Base-by-base conservation (phyloP, 2,329 filamentous ascomycete species). In the Microsporum ferrugineum region DNA sequence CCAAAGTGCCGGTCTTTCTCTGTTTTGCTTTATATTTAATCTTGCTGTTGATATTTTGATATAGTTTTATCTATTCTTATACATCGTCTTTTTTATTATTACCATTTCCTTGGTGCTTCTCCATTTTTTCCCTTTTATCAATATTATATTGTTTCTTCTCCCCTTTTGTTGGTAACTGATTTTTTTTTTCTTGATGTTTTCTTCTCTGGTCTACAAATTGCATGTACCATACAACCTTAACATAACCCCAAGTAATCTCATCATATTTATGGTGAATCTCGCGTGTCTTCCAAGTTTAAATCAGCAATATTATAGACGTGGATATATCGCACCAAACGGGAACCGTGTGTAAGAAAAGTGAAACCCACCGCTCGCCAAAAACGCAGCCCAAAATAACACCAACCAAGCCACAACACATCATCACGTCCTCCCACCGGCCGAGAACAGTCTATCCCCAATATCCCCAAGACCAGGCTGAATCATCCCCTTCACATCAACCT, bases 381-480 rank as follows among this genome's bases (percentile, higher is more conserved):
- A 33, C 33, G 31, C 14, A 12, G 2, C 33, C 14, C 5, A 39
- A 38, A 23, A 23, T 23, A 23, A 23, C 17, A 23, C 17, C 17
- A 23, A 29, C 10, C 34, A 57, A 57, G 34, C 5, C 17, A 43
- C 14, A n/a, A 57, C 34, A 17, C 34, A 57, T 29, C 14, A 39
- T 3, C 34, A 53, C 12, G 49, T 53, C 73, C 95, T 96, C 27
- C 91, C 91, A 72, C 92, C 82, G 0, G 91, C 95, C 76, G 95
- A 77, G 75, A 92, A 96, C 74, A 97, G 73, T 57, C 92, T 79
- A 76, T 97, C 92, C 0, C 92, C 92, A 61, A 96, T 86, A 75
- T 96, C 92, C 1, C 91, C 92, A 65, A 96, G 70, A 0, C 92
- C 92, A 0, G 91, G 91, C 77, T 87, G 88, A 65, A 96, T 86